A percentile compares a stretch with the other conserved stretches of the same genome.
Evolutionary conservation across 176 grass and related monocot species (phyloP).

Genomic region (Areca catechu): DNA sequence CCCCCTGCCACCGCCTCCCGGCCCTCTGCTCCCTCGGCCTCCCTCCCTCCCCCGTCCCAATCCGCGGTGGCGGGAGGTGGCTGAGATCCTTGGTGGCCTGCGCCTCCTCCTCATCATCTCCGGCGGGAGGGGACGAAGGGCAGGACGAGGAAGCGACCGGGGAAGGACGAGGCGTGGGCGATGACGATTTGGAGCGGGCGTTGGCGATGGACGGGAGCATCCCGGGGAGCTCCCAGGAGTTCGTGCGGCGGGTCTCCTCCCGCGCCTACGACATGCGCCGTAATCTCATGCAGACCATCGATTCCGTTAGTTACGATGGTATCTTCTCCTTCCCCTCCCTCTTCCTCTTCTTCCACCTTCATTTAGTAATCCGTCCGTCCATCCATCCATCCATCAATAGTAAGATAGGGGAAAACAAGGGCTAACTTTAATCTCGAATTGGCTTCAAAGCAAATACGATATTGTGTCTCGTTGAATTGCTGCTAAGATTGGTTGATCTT

Average conservation of each 20-base stretch:
- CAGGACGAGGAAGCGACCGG: background rate
- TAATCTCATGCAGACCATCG: conserved; percentile 70
- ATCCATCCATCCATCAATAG: too few relatives aligned
- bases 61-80: background rate
- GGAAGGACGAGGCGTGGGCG: conserved; percentile 29
- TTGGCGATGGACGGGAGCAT: conserved; percentile 80
- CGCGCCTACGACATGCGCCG: conserved; percentile 92
- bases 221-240: conserved; percentile 79
- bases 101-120: conserved; percentile 19
- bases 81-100: conserved; percentile 4
- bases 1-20: too few relatives aligned
- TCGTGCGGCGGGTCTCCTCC: conserved; percentile 77
- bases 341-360: background rate
- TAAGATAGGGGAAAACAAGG: too few relatives aligned
- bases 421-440: too few relatives aligned
- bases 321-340: background rate
- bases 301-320: conserved; percentile 90
- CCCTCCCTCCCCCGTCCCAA: conserved; percentile 19
- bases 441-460: too few relatives aligned
- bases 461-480: too few relatives aligned
- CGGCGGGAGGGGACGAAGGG: conserved; percentile 3
- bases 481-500: too few relatives aligned
- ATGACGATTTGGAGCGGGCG: conserved; percentile 53
- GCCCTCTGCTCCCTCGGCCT: conserved; percentile 13
- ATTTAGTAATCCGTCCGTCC: too few relatives aligned